Percentiles rank a stretch among this genome's conserved stretches.
Evolutionary conservation across 2,329 filamentous ascomycete genomes (phyloP).

Genomic region (Pseudocercospora macadamiae): DNA sequence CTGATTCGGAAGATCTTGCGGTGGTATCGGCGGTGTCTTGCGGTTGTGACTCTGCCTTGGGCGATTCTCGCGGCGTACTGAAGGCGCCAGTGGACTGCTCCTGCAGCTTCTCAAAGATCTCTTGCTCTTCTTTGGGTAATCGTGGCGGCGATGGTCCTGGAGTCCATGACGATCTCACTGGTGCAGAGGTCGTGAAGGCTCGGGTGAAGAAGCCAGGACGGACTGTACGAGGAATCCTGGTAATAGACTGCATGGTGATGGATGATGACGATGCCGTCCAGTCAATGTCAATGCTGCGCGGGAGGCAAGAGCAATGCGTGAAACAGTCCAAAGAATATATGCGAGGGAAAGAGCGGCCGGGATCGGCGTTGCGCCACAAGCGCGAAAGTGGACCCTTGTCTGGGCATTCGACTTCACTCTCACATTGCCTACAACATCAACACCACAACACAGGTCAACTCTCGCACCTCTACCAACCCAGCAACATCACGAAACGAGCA

Average conservation of each 20-base stretch:
- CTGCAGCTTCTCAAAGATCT: slow-evolving; percentile 86
- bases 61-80: slow-evolving; percentile 60
- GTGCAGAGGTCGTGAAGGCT: slow-evolving; percentile 46
- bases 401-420: background rate
- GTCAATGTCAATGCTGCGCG: background rate
- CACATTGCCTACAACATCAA: background rate
- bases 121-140: slow-evolving; percentile 85
- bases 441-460: background rate
- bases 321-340: background rate
- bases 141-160: slow-evolving; percentile 74
- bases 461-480: background rate
- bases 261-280: background rate
- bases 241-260: slow-evolving; percentile 29
- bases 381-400: background rate
- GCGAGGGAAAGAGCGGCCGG: background rate
- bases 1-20: slow-evolving; percentile 26
- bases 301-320: background rate
- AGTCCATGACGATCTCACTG: slow-evolving; percentile 42
- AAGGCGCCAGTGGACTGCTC: slow-evolving; percentile 74
- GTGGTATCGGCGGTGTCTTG: slow-evolving; percentile 8
- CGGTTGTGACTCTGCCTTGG: slow-evolving; percentile 5
- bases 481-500: background rate
- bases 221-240: slow-evolving; percentile 26
- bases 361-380: background rate
- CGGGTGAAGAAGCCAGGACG: slow-evolving; percentile 35